These are phyloP conservation scores for Thalia dealbata DNA, from an alignment of 176 grass and related monocot genomes.

Conservation along the genomic window DNA sequence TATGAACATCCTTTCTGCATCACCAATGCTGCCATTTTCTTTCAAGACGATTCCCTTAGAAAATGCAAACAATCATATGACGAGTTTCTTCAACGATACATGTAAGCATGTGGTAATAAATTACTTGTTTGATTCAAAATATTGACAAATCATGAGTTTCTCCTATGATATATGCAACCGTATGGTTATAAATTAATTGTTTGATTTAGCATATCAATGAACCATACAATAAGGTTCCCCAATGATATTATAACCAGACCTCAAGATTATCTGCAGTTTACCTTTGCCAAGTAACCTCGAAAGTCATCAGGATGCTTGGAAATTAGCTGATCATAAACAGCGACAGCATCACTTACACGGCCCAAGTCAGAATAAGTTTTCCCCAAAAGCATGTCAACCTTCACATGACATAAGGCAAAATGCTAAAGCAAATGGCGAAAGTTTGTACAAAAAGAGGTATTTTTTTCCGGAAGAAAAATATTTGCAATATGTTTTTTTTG, in stretches of 20 bases:
- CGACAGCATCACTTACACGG: slow-evolving; percentile 69
- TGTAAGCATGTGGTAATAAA: background rate
- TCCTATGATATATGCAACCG: background rate
- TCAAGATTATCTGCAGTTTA: slow-evolving; percentile 13
- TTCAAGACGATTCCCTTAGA: slow-evolving; percentile 75
- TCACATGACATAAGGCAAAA: background rate
- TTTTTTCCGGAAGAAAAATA: background rate
- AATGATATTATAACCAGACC: background rate
- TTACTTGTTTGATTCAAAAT: background rate
- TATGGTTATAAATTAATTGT: background rate
- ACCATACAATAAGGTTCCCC: background rate
- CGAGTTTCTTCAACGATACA: background rate
- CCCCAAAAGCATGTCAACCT: slow-evolving; percentile 87
- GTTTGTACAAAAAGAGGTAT: background rate
- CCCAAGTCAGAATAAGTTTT: slow-evolving; percentile 92
- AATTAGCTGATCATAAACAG: slow-evolving; percentile 89
- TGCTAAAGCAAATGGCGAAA: background rate
- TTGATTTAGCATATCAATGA: background rate
- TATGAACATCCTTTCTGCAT: slow-evolving; percentile 96
- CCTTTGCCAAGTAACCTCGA: slow-evolving; percentile 86
- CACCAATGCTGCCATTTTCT: slow-evolving; percentile 77
- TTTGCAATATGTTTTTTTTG: background rate
- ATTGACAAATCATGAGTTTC: background rate
- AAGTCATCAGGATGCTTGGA: slow-evolving; percentile 80
- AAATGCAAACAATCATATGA: slow-evolving; percentile 21